A percentile compares a stretch with the other conserved stretches of the same genome.
Evolutionary conservation across 1,139 yeast genomes (phyloP).

Genomic region (Pichia sp.): DNA sequence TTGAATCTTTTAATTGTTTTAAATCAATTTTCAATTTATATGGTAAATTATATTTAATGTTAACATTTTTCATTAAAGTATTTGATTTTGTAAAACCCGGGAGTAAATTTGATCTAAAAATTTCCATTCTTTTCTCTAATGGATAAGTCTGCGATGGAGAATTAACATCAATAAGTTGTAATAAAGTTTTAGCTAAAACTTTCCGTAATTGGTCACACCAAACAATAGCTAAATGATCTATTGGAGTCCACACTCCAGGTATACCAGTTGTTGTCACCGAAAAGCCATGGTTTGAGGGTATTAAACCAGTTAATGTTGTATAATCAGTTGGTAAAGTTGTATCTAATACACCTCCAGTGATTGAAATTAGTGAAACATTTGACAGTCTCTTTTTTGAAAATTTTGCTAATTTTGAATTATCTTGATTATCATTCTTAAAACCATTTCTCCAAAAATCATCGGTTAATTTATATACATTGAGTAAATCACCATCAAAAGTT

Average conservation of each 20-base stretch:
- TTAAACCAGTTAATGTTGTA: conserved; percentile 64
- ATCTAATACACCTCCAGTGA: conserved; percentile 89
- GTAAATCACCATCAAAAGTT: conserved; percentile 88
- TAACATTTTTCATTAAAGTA: conserved; percentile 20
- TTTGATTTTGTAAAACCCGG: conserved; percentile 40
- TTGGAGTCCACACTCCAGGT: conserved; percentile 89
- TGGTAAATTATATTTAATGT: conserved; percentile 24
- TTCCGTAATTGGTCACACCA: conserved; percentile 91
- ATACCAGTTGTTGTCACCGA: conserved; percentile 81
- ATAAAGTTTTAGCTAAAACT: conserved; percentile 51
- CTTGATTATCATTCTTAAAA: conserved; percentile 25
- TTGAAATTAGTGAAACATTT: conserved; percentile 58
- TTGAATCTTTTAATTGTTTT: conserved; percentile 26
- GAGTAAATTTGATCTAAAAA: conserved; percentile 45
- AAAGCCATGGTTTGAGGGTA: conserved; percentile 74
- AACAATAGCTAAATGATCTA: conserved; percentile 91
- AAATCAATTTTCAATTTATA: conserved; percentile 32
- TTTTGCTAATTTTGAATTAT: conserved; percentile 22
- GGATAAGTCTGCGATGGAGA: conserved; percentile 42
- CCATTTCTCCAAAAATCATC: conserved; percentile 80
- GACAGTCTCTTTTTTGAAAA: conserved; percentile 38
- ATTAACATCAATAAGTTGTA: conserved; percentile 49
- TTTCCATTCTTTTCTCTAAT: conserved; percentile 49
- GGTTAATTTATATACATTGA: conserved; percentile 64
- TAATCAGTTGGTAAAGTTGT: conserved; percentile 89